These are phyloP conservation scores for Forsythia viridissima DNA, from an alignment of 257 asterid genomes.

Conservation along the genomic window DNA sequence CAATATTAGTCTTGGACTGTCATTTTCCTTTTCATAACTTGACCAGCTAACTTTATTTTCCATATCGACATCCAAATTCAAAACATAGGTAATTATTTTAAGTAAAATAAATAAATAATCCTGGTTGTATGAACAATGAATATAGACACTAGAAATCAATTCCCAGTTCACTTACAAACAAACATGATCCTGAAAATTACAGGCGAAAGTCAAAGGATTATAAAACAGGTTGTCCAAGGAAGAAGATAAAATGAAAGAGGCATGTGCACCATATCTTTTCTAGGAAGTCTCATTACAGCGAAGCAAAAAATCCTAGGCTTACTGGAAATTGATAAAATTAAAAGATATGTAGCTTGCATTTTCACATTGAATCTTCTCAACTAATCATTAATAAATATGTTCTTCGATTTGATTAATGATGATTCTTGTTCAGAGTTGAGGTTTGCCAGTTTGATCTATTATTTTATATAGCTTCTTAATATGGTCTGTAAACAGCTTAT, in stretches of 20 bases:
- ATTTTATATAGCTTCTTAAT: neutral
- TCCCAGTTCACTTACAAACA: neutral
- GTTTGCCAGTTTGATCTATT: constrained; percentile 2
- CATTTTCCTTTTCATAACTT: neutral
- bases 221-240: too few relatives aligned
- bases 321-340: neutral
- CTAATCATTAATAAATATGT: neutral
- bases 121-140: neutral
- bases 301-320: constrained; percentile 20
- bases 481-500: constrained; percentile 21
- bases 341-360: neutral
- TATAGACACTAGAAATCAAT: neutral
- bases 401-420: neutral
- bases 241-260: neutral
- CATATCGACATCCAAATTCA: neutral
- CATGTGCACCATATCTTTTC: constrained; percentile 19
- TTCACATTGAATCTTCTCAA: neutral
- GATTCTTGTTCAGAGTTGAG: neutral
- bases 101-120: neutral
- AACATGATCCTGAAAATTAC: neutral
- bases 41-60: neutral
- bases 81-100: neutral
- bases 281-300: constrained; percentile 8
- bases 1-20: neutral
- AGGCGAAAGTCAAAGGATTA: too few relatives aligned